phyloP scores from a whole-genome alignment of 106 monocot genomes.

The Dactylorhiza incarnata region DNA sequence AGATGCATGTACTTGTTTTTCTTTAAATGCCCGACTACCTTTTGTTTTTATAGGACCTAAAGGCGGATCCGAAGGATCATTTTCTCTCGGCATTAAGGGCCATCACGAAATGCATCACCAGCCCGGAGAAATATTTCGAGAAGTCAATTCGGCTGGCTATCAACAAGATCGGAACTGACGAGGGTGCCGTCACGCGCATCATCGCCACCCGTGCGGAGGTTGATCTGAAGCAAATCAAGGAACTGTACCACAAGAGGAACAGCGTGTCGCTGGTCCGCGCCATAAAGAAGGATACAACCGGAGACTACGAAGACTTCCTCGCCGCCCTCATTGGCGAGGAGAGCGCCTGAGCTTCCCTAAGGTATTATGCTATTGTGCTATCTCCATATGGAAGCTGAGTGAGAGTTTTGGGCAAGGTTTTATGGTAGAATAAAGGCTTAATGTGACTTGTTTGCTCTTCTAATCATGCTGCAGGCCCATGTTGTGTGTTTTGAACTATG shows the following conservation, averaged over 20 bases:
- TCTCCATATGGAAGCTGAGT: too few relatives aligned
- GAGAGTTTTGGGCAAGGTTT: too few relatives aligned
- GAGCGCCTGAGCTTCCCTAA: constrained; percentile 10
- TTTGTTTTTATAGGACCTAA: constrained; percentile 47
- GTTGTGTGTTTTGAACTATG: too few relatives aligned
- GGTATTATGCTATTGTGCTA: not conserved
- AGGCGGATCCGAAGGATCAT: constrained; percentile 49
- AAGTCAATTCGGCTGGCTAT: constrained; percentile 53
- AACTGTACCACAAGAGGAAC: constrained; percentile 62
- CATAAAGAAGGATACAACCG: constrained; percentile 45
- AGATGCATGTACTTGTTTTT: too few relatives aligned
- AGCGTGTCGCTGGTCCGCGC: constrained; percentile 40
- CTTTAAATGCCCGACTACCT: not conserved
- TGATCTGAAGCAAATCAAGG: constrained; percentile 52
- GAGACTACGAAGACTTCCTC: constrained; percentile 66
- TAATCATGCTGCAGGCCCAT: too few relatives aligned
- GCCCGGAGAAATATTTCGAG: constrained; percentile 62
- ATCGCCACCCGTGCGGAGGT: constrained; percentile 62
- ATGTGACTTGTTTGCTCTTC: too few relatives aligned
- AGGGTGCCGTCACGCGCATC: constrained; percentile 55
- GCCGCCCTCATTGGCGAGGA: constrained; percentile 48
- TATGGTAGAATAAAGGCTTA: too few relatives aligned
- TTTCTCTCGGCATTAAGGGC: constrained; percentile 46
- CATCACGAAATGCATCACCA: constrained; percentile 35
- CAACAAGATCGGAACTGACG: constrained; percentile 58